These are phyloP conservation scores for Wickerhamiella pararugosa DNA, from an alignment of 1,139 yeast genomes.

Conservation along the genomic window DNA sequence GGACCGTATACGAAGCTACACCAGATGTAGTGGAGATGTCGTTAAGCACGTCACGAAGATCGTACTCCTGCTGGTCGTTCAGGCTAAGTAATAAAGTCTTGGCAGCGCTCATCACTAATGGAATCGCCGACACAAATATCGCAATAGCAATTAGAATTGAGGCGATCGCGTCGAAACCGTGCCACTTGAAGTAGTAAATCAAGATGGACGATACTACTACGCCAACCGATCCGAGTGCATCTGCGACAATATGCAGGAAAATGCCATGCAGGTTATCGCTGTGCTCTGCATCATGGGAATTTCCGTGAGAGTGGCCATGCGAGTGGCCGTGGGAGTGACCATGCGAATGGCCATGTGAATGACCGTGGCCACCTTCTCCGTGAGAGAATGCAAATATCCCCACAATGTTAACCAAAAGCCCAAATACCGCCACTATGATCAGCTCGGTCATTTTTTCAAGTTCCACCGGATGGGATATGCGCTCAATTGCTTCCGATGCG, in stretches of 20 bases:
- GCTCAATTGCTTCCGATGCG: slow-evolving; percentile 68
- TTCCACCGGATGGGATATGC: slow-evolving; percentile 62
- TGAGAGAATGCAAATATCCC: slow-evolving; percentile 71
- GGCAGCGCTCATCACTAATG: slow-evolving; percentile 70
- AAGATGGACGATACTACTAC: slow-evolving; percentile 72
- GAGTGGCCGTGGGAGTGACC: slow-evolving; percentile 11
- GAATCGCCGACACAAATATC: slow-evolving; percentile 69
- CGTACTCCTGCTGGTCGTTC: slow-evolving; percentile 40
- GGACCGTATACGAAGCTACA: slow-evolving; percentile 70
- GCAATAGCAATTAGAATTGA: slow-evolving; percentile 73
- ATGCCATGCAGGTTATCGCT: slow-evolving; percentile 93
- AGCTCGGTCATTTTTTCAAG: slow-evolving; percentile 75
- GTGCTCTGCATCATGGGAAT: slow-evolving; percentile 17
- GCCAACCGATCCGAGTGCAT: slow-evolving; percentile 91
- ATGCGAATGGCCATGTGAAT: slow-evolving; percentile 21
- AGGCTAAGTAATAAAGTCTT: slow-evolving; percentile 53
- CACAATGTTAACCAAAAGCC: slow-evolving; percentile 73
- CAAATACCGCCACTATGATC: slow-evolving; percentile 67
- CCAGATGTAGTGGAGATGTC: slow-evolving; percentile 63
- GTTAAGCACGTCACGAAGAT: slow-evolving; percentile 45
- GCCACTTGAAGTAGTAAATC: slow-evolving; percentile 32
- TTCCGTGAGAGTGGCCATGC: slow-evolving; percentile 17
- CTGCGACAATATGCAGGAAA: slow-evolving; percentile 84
- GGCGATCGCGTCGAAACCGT: slow-evolving; percentile 81
- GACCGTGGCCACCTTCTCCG: slow-evolving; percentile 36